Evolutionary conservation across 257 asterid genomes (phyloP), one percentile per base, ranked within the genome.

Genomic region (Plantago elongata): DNA sequence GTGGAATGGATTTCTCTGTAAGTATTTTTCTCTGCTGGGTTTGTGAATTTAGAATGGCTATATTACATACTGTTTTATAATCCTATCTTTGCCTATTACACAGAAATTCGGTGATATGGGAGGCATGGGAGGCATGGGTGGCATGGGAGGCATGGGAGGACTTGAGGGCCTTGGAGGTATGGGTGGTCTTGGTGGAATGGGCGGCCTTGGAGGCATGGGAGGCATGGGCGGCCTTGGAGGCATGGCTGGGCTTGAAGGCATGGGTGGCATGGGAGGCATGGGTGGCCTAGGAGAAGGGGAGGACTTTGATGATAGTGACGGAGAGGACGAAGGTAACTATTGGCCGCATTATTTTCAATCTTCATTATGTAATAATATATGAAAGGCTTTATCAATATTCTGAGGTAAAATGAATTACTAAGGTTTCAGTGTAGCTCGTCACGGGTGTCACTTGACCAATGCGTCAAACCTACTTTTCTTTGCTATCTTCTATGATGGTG

Each of bases 1-100:
- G 96, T 56, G 90, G 92, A 40, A 90, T 90, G 98, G 98, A 88
- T 72, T 90, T 90, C 82, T 90, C 98, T 13, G 98, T 90, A 76
- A 77, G 83, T 54, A 30, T 40, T 47, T 8, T 37, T 49, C 27
- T 5, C 29, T 45, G 4, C 27, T 38, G 16, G 17, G 5, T 13
- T 9, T 17, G 11, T 34, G 40, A 34, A 3, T 47, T 4, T 50
- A 3, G 15, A 3, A 10, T 18, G 51, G 49, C 38, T 11, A 11
- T 60, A 10, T 57, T n/a, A 16, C 45, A 1, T 12, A 51, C 63
- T 63, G 55, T 38, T 60, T 48, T 45, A 22, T 74, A 45, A 77
- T 62, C 12, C n/a, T 13, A 51, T 13, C 29, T n/a, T 62, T 29
- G n/a, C n/a, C 54, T 14, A 3, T 3, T 56, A 12, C 66, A 57